Percentiles rank a stretch among this genome's conserved stretches.
phyloP scores from a whole-genome alignment of 2,329 filamentous ascomycete species.

The Paecilomyces sp. region DNA sequence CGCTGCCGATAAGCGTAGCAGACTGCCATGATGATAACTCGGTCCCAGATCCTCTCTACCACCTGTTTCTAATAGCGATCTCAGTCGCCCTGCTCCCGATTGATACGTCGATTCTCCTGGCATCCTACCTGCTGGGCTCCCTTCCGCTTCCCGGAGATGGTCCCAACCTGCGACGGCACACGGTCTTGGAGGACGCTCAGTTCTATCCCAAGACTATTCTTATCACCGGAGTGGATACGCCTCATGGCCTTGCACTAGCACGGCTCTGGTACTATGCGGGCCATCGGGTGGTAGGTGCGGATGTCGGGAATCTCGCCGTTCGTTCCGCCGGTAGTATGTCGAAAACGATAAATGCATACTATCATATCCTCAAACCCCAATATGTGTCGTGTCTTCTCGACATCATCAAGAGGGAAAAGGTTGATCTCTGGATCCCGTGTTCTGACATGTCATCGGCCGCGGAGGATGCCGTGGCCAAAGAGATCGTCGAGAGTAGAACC shows the following conservation, averaged over 20 bases:
- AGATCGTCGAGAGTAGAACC: slow-evolving; percentile 52
- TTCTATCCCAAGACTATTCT: slow-evolving; percentile 52
- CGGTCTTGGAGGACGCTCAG: slow-evolving; percentile 20
- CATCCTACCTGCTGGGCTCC: slow-evolving; percentile 24
- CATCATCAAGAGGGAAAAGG: slow-evolving; percentile 52
- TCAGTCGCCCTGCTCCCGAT: slow-evolving; percentile 39
- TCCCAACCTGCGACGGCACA: slow-evolving; percentile 14
- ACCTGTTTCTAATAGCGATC: slow-evolving; percentile 17
- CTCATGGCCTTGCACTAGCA: slow-evolving; percentile 61
- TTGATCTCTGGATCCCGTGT: slow-evolving; percentile 68
- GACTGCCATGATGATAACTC: background rate
- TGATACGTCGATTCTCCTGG: slow-evolving; percentile 37
- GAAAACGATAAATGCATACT: slow-evolving; percentile 48
- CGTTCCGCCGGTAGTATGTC: slow-evolving; percentile 54
- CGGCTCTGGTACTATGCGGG: slow-evolving; percentile 57
- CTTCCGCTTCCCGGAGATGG: slow-evolving; percentile 20
- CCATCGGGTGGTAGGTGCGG: slow-evolving; percentile 66
- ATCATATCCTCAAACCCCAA: slow-evolving; percentile 39
- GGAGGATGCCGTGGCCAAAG: slow-evolving; percentile 60
- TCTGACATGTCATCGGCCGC: slow-evolving; percentile 60
- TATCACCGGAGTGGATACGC: slow-evolving; percentile 66
- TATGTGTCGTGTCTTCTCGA: slow-evolving; percentile 54
- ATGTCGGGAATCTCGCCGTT: slow-evolving; percentile 47
- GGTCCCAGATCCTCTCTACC: slow-evolving; percentile 1
- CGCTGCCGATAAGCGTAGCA: background rate